A percentile compares a stretch with the other conserved stretches of the same genome.
Evolutionary conservation across 2,329 filamentous ascomycete genomes (phyloP).

Genomic region (Thielaviopsis populi): DNA sequence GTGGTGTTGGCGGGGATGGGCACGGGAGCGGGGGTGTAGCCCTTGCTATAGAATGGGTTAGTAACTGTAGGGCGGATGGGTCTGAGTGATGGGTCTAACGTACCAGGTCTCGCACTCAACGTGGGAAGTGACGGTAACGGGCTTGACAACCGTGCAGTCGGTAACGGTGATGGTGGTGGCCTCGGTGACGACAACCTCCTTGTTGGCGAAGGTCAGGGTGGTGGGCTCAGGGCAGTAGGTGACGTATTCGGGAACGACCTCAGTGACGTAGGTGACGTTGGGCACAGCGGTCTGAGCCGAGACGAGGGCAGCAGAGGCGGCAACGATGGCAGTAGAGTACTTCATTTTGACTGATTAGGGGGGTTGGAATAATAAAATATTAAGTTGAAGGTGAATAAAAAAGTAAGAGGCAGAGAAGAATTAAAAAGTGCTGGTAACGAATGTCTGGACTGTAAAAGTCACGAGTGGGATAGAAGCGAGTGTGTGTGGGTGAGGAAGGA

Average conservation of each 20-base stretch:
- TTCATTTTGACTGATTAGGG: conserved; percentile 47
- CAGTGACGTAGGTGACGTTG: conserved; percentile 45
- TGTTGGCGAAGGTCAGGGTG: conserved; percentile 44
- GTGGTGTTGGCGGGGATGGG: conserved; percentile 19
- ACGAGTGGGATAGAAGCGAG: conserved; percentile 20
- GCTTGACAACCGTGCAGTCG: conserved; percentile 52
- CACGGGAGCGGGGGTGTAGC: conserved; percentile 17
- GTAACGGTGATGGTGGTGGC: conserved; percentile 56
- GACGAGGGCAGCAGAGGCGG: conserved; percentile 35
- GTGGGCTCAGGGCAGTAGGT: conserved; percentile 61
- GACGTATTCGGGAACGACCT: conserved; percentile 49
- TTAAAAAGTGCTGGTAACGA: conserved; percentile 16
- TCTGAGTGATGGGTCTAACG: too few relatives aligned
- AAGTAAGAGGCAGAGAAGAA: conserved; percentile 23
- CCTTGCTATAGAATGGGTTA: conserved; percentile 12
- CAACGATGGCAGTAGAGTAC: conserved; percentile 41
- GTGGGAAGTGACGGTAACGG: conserved; percentile 36
- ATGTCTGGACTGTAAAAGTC: conserved; percentile 17
- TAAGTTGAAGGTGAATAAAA: conserved; percentile 26
- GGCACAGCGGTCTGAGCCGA: conserved; percentile 23
- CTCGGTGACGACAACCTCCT: conserved; percentile 55
- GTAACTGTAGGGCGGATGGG: too few relatives aligned
- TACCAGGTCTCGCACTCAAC: conserved; percentile 42
- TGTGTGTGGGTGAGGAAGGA: conserved; percentile 36
- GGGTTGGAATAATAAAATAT: conserved; percentile 27